Evolutionary conservation across 768 basidiomycete species (phyloP).

Genomic region (Amanita pallidorosea): DNA sequence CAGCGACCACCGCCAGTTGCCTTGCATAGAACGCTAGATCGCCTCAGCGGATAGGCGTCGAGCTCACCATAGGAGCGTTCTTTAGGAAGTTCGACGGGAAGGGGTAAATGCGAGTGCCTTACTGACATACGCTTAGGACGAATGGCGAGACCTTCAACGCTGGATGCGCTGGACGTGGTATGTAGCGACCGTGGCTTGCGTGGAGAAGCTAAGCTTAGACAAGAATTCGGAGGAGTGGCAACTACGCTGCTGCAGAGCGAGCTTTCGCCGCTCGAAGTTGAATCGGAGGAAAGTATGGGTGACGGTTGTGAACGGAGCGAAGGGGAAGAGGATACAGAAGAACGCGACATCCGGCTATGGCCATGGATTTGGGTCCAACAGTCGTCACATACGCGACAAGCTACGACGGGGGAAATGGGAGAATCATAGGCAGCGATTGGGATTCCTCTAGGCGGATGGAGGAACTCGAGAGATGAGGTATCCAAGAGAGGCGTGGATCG

Average conservation of each 20-base stretch:
- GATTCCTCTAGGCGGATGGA: constrained; percentile 61
- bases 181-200: constrained; percentile 21
- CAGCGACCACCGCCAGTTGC: constrained; percentile 73
- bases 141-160: constrained; percentile 13
- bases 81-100: constrained; percentile 21
- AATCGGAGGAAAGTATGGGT: constrained; percentile 20
- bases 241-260: constrained; percentile 21
- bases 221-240: constrained; percentile 15
- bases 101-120: constrained; percentile 24
- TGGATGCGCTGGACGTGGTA: constrained; percentile 22
- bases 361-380: constrained; percentile 72
- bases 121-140: constrained; percentile 23
- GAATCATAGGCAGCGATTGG: constrained; percentile 48
- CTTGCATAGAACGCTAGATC: constrained; percentile 62
- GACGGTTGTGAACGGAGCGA: constrained; percentile 18
- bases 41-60: constrained; percentile 61
- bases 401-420: constrained; percentile 45
- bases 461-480: constrained; percentile 57
- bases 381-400: constrained; percentile 64
- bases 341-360: constrained; percentile 30
- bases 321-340: constrained; percentile 16
- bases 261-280: constrained; percentile 20
- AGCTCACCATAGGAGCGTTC: constrained; percentile 58
- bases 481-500: constrained; percentile 58
- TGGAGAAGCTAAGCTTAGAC: constrained; percentile 13